Percentiles rank a stretch among this genome's conserved stretches.
Evolutionary conservation across 2,329 filamentous ascomycete species (phyloP).

Genomic region (Thelonectria rubi): DNA sequence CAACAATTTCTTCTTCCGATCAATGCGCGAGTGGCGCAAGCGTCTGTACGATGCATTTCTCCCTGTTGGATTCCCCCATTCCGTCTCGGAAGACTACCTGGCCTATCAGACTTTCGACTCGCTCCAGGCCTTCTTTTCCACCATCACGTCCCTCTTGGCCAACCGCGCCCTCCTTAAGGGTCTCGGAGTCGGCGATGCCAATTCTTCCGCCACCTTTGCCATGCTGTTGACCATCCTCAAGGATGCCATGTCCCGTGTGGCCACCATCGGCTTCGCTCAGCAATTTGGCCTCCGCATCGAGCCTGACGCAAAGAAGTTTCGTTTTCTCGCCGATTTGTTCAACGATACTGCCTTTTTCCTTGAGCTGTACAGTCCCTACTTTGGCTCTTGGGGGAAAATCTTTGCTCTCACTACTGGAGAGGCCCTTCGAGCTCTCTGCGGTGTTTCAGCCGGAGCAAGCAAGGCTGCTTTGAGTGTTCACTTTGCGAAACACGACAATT

Average conservation of each 20-base stretch:
- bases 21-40: constrained; percentile 49
- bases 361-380: constrained; percentile 81
- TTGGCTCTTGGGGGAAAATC: constrained; percentile 65
- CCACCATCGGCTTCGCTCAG: constrained; percentile 88
- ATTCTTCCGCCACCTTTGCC: constrained; percentile 80
- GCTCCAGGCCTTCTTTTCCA: constrained; percentile 84
- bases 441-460: constrained; percentile 87
- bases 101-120: constrained; percentile 78
- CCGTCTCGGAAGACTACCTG: constrained; percentile 85
- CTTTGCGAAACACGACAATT: constrained; percentile 86
- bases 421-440: constrained; percentile 73
- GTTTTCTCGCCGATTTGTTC: constrained; percentile 86
- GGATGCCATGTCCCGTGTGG: constrained; percentile 80
- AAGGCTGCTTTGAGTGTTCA: constrained; percentile 93
- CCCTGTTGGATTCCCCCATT: constrained; percentile 87
- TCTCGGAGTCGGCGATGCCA: constrained; percentile 84
- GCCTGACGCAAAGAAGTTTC: constrained; percentile 90
- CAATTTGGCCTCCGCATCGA: constrained; percentile 83
- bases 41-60: constrained; percentile 75
- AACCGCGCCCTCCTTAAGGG: constrained; percentile 82
- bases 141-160: constrained; percentile 81
- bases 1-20: constrained; percentile 42
- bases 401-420: constrained; percentile 60
- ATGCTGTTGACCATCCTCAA: constrained; percentile 85
- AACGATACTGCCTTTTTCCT: constrained; percentile 88